Conservation (phyloP, 805 yeast genomes). For the Wickerhamomyces chaumierensis region DNA sequence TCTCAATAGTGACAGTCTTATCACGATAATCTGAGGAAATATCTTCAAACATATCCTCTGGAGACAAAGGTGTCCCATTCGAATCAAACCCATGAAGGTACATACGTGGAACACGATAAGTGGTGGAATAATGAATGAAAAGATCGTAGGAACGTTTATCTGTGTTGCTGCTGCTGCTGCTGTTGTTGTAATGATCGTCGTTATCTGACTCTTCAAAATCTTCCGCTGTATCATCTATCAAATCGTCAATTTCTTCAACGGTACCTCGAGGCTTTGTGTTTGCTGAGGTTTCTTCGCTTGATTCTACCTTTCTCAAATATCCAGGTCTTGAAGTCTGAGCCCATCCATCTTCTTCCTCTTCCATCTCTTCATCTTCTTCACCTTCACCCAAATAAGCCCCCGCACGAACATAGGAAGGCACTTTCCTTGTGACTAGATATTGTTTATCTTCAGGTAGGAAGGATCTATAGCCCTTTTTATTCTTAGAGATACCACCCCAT, state of each 20-base stretch:
- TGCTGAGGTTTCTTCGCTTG: too few species aligned
- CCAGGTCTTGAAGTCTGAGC: constrained; percentile 26
- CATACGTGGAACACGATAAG: constrained; percentile 92
- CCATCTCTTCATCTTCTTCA: constrained; percentile 20
- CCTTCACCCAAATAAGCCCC: constrained; percentile 33
- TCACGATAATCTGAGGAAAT: constrained; percentile 85
- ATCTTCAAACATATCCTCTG: constrained; percentile 90
- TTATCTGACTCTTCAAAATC: constrained; percentile 23
- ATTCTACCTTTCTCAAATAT: constrained; percentile 13
- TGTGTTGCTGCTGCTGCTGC: too few species aligned
- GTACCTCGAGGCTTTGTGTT: too few species aligned
- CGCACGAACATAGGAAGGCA: constrained; percentile 76
- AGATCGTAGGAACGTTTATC: constrained; percentile 69
- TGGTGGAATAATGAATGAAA: constrained; percentile 86
- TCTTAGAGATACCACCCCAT: constrained; percentile 60
- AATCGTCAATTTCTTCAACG: constrained; percentile 31
- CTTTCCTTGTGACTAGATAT: constrained; percentile 77
- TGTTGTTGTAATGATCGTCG: constrained; percentile 14
- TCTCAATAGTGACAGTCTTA: constrained; percentile 93
- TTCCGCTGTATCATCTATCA: constrained; percentile 33
- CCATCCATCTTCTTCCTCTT: constrained; percentile 31
- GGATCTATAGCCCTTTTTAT: constrained; percentile 17
- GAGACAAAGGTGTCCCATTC: constrained; percentile 77
- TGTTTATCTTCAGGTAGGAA: constrained; percentile 85
- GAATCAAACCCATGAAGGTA: constrained; percentile 80